A percentile compares a stretch with the other conserved stretches of the same genome.
Evolutionary conservation across 345 rosid species (phyloP).

Genomic region (Limnanthes douglasii): DNA sequence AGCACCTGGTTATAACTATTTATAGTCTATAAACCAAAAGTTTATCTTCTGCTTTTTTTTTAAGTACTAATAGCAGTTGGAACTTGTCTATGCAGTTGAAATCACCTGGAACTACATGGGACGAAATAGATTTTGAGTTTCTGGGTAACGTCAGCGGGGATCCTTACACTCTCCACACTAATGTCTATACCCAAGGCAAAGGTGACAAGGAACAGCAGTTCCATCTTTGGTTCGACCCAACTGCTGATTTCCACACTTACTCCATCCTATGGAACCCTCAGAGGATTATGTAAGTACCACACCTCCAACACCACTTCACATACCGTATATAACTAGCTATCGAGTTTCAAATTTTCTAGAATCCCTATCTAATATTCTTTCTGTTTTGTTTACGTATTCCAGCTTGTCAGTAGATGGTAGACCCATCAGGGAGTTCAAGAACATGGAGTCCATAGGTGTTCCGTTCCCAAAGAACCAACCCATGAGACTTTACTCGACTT

Average conservation of each 20-base stretch:
- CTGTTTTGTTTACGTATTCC: neutral
- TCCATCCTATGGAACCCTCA: slow-evolving; percentile 37
- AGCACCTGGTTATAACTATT: too few relatives aligned
- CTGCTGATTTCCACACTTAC: slow-evolving; percentile 29
- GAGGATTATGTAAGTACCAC: slow-evolving; percentile 20
- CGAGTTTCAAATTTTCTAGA: neutral
- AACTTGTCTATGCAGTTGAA: slow-evolving; percentile 18
- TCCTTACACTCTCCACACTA: slow-evolving; percentile 43
- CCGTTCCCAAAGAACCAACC: slow-evolving; percentile 44
- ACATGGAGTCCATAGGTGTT: slow-evolving; percentile 30
- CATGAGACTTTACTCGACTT: slow-evolving; percentile 40
- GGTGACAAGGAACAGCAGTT: slow-evolving; percentile 43
- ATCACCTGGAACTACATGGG: slow-evolving; percentile 35
- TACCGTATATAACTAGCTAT: neutral
- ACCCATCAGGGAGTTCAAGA: slow-evolving; percentile 61
- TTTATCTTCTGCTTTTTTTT: too few relatives aligned
- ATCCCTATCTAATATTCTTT: neutral
- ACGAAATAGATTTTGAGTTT: slow-evolving; percentile 43
- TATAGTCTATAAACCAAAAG: too few relatives aligned
- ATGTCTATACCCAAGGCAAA: slow-evolving; percentile 34
- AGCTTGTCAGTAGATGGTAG: slow-evolving; percentile 41
- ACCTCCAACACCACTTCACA: too few relatives aligned
- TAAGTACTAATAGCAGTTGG: neutral
- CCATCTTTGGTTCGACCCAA: slow-evolving; percentile 39
- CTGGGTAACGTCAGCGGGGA: slow-evolving; percentile 43